Evolutionary conservation across 2,329 filamentous ascomycete genomes (phyloP).

Genomic region (Didymella keratinophila): DNA sequence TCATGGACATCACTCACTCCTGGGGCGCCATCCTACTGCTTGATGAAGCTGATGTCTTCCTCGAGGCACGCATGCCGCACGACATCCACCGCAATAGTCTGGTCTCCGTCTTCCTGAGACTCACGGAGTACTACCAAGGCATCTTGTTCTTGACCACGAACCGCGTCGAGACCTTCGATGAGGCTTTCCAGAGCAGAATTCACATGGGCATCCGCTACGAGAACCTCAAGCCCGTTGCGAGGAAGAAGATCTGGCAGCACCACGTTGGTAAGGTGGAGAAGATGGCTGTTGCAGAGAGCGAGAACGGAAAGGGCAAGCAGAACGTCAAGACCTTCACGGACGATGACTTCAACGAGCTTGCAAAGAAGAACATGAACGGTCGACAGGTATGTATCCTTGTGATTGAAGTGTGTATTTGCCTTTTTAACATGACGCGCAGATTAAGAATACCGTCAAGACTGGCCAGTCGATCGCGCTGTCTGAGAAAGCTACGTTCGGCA

Average conservation of each 20-base stretch:
- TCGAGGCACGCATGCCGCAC: slow-evolving; percentile 82
- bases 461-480: slow-evolving; percentile 84
- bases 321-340: slow-evolving; percentile 64
- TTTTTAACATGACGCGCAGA: slow-evolving; percentile 60
- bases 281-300: slow-evolving; percentile 53
- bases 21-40: slow-evolving; percentile 88
- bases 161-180: slow-evolving; percentile 85
- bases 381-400: slow-evolving; percentile 61
- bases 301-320: slow-evolving; percentile 56
- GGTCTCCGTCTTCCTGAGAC: slow-evolving; percentile 84
- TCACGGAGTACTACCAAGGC: slow-evolving; percentile 91
- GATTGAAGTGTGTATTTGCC: not conserved
- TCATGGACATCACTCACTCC: slow-evolving; percentile 82
- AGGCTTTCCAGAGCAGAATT: slow-evolving; percentile 87
- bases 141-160: slow-evolving; percentile 92
- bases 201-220: slow-evolving; percentile 86
- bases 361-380: slow-evolving; percentile 73
- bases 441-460: slow-evolving; percentile 87
- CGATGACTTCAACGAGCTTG: slow-evolving; percentile 71
- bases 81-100: slow-evolving; percentile 86
- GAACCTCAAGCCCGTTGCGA: slow-evolving; percentile 74
- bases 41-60: slow-evolving; percentile 70
- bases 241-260: slow-evolving; percentile 82
- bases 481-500: slow-evolving; percentile 73
- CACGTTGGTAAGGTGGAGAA: slow-evolving; percentile 77